phyloP scores from a whole-genome alignment of 1,139 yeast species.

The Pichia sp. region DNA sequence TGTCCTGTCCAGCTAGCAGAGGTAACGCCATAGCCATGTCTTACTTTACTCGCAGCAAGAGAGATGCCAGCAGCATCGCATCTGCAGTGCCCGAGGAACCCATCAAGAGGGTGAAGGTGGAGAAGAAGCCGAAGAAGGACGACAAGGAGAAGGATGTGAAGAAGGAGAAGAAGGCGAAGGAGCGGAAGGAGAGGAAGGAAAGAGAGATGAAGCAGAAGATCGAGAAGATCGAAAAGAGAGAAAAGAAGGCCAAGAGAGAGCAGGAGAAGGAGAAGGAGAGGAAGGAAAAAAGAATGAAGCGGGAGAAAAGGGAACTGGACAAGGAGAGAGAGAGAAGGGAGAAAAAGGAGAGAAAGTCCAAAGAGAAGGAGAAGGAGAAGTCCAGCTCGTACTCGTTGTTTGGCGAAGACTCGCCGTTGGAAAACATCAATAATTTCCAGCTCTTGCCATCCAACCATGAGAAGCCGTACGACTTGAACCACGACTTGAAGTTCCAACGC shows the following conservation, averaged over 20 bases:
- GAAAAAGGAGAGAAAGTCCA: background rate
- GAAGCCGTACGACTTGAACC: constrained; percentile 10
- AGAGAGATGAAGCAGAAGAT: background rate
- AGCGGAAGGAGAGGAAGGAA: background rate
- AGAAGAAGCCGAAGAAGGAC: background rate
- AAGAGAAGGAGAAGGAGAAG: background rate
- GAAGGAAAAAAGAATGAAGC: background rate
- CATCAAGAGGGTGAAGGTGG: background rate
- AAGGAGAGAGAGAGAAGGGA: background rate
- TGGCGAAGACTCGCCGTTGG: constrained; percentile 9
- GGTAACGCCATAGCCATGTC: background rate
- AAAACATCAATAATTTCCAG: constrained; percentile 7
- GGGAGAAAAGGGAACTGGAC: background rate
- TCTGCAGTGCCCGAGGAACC: background rate
- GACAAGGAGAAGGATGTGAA: background rate
- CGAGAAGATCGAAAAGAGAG: background rate
- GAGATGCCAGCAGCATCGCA: background rate
- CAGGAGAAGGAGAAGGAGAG: background rate
- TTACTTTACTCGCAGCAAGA: background rate
- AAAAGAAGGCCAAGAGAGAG: background rate
- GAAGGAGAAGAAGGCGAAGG: background rate
- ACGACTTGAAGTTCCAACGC: constrained; percentile 12
- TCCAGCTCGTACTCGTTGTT: constrained; percentile 8
- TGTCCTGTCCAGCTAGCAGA: background rate
- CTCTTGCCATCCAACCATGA: constrained; percentile 5